Conservation (phyloP, 2,329 filamentous ascomycete species). For the Aspergillus nomiae region DNA sequence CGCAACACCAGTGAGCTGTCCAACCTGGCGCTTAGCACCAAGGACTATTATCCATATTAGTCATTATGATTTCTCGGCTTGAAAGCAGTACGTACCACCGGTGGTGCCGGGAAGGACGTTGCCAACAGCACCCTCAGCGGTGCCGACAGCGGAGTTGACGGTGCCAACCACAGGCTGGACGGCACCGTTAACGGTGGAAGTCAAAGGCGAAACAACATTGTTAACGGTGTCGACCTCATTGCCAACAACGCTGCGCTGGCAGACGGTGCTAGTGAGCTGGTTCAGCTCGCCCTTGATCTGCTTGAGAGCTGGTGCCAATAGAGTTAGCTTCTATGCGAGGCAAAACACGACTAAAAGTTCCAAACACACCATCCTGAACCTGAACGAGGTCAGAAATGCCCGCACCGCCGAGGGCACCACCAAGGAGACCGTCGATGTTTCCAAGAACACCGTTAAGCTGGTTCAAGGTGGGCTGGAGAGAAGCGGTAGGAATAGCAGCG, state of each 20-base stretch:
- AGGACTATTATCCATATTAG: constrained; percentile 12
- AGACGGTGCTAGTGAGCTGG: constrained; percentile 6
- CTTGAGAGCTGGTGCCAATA: constrained; percentile 10
- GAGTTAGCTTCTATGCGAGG: constrained; percentile 1
- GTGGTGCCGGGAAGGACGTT: constrained; percentile 10
- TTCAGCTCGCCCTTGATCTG: constrained; percentile 17
- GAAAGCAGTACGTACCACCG: constrained; percentile 19
- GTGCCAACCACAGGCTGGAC: constrained; percentile 1
- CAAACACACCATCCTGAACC: constrained; percentile 13
- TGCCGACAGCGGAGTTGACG: constrained; percentile 9
- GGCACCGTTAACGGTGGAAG: background rate
- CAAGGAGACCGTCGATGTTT: constrained; percentile 20
- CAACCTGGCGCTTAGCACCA: constrained; percentile 6
- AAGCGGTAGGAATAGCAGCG: constrained; percentile 28
- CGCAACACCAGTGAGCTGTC: constrained; percentile 20
- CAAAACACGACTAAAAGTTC: background rate
- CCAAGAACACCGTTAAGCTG: constrained; percentile 18
- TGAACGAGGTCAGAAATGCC: constrained; percentile 9
- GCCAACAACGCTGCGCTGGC: constrained; percentile 14
- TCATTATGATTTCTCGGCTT: background rate
- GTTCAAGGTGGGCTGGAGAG: constrained; percentile 14
- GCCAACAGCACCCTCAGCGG: constrained; percentile 16
- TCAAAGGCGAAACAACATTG: background rate
- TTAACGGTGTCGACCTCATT: constrained; percentile 1
- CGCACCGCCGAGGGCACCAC: constrained; percentile 12